Percentiles rank a stretch among this genome's conserved stretches.
Evolutionary conservation across 768 basidiomycete species (phyloP).

Genomic region (Tulasnella calospora): DNA sequence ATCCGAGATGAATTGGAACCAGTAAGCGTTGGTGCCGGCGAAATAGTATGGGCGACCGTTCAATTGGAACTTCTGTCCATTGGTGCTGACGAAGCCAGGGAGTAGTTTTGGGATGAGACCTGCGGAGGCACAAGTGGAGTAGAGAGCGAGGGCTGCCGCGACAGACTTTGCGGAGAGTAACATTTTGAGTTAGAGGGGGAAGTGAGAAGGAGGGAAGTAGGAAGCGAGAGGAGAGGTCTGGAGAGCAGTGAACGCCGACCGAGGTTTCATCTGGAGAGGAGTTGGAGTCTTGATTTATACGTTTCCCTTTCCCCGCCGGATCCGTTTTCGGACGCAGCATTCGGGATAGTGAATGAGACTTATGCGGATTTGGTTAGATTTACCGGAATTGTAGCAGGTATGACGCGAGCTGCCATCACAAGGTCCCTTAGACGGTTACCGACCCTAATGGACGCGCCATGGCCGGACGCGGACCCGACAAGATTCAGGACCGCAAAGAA

Average conservation of each 20-base stretch:
- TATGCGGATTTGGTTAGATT: neutral
- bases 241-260: too few relatives aligned
- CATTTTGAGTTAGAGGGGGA: neutral
- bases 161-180: neutral
- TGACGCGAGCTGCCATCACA: neutral
- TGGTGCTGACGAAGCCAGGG: conserved; percentile 21
- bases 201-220: neutral
- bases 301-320: neutral
- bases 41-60: conserved; percentile 27
- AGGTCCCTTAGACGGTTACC: neutral
- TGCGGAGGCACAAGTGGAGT: neutral
- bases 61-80: conserved; percentile 20
- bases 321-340: neutral
- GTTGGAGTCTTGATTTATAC: neutral
- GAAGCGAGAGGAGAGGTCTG: neutral
- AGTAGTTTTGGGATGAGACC: neutral
- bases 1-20: conserved; percentile 26
- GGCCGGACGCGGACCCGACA: neutral
- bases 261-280: neutral
- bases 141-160: neutral
- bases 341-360: neutral
- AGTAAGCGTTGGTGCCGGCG: conserved; percentile 28
- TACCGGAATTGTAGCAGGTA: too few relatives aligned
- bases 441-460: neutral
- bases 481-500: neutral